Evolutionary conservation across 1,284 basidiomycete species (phyloP), one percentile per base, ranked within the genome.

Genomic region (Peniophora sp.): DNA sequence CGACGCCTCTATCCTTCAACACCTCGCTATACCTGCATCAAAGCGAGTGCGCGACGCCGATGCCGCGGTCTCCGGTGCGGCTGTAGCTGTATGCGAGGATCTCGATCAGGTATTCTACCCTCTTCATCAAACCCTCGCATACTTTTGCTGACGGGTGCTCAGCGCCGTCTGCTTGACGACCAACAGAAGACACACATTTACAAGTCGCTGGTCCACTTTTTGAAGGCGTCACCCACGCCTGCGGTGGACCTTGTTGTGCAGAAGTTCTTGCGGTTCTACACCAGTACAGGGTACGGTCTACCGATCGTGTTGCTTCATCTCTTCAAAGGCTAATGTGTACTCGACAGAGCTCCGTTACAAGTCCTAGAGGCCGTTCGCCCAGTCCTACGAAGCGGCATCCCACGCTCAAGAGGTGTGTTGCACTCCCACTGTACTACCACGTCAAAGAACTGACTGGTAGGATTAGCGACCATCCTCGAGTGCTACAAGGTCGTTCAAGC

Each of bases 41-140:
- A 72, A 68, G 49, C 68, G 76, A 24, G 56, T 85, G 45, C 62
- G 68, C 43, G 81, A 85, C 58, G 49, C 62, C 9, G 70, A 81
- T 51, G 56, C 65, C 17, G 55, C 62, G 14, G 82, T 85, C 1
- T 65, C 69, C 17, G 64, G 64, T 51, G 74, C 80, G 24, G 78
- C 81, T 1, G 58, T 85, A 24, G 58, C 64, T n/a, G 52, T 70
- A 10, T 55, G 60, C 44, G 37, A 51, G 2, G 56, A 55, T 24
- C 52, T 68, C 3, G 34, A 62, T 15, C 54, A 64, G 51, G 68
- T 68, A 42, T 48, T 60, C 47, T 17, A 6, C 36, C 22, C 18
- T 47, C 10, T 14, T 12, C 3, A 18, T 27, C 11, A 12, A 11
- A 46, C 23, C 37, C 23, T n/a, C 6, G 34, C 11, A 14, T 36